phyloP scores from a whole-genome alignment of 2,329 filamentous ascomycete genomes.

The Apiospora hydei region DNA sequence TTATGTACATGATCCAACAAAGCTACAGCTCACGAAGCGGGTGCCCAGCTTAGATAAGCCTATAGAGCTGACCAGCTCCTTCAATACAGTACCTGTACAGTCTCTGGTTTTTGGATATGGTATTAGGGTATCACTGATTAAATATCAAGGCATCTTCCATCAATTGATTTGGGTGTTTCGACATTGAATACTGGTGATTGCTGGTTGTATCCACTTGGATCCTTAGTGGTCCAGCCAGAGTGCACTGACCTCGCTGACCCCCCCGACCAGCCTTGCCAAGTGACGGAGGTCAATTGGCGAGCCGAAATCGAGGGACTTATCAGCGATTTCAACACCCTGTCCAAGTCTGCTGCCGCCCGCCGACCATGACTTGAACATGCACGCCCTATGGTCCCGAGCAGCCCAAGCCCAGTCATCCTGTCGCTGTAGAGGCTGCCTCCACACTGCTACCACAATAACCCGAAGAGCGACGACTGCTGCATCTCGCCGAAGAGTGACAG shows the following conservation, averaged over 20 bases:
- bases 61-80: no score
- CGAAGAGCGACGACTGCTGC: slow-evolving; percentile 59
- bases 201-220: neutral
- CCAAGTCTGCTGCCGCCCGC: neutral
- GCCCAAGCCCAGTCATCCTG: slow-evolving; percentile 66
- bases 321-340: neutral
- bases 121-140: neutral
- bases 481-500: slow-evolving; percentile 56
- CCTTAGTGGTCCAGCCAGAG: neutral
- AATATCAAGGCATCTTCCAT: neutral
- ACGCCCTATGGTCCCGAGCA: slow-evolving; percentile 72
- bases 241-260: neutral
- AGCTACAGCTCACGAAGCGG: neutral
- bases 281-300: neutral
- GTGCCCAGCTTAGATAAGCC: no score
- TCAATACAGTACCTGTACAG: no score
- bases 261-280: neutral
- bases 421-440: slow-evolving; percentile 66
- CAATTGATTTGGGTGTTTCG: neutral
- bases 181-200: neutral
- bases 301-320: slow-evolving; percentile 1
- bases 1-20: neutral
- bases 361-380: slow-evolving; percentile 60
- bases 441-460: slow-evolving; percentile 54
- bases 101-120: no score